Conservation (phyloP, 805 yeast genomes). For the Candida oleophila region DNA sequence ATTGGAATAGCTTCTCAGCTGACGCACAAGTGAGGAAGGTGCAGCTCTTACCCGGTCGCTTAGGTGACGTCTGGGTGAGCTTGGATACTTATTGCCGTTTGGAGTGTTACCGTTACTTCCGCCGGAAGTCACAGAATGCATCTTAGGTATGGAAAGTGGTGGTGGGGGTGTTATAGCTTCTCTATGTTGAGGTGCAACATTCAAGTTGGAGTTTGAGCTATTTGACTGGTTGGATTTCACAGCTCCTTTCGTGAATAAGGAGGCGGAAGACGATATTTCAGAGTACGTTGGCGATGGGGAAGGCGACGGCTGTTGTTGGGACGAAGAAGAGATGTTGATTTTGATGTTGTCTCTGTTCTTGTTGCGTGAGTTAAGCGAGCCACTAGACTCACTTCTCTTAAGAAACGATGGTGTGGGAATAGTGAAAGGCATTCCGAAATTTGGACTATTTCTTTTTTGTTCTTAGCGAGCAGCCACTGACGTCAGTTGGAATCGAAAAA, state of each 20-base stretch:
- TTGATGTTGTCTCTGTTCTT: background rate
- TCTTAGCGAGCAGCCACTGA: background rate
- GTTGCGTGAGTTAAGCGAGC: background rate
- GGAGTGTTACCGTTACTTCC: background rate
- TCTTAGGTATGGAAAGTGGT: background rate
- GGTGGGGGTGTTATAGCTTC: conserved; percentile 3
- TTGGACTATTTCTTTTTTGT: background rate
- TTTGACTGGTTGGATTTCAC: background rate
- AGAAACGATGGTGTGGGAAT: conserved; percentile 1
- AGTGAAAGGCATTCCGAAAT: background rate
- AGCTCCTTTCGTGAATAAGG: background rate
- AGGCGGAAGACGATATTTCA: background rate
- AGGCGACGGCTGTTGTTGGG: conserved; percentile 1
- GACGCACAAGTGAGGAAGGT: conserved; percentile 35
- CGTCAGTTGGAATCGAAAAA: too few relatives aligned
- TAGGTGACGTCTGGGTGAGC: conserved; percentile 7
- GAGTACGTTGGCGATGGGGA: conserved; percentile 2
- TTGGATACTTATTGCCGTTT: background rate
- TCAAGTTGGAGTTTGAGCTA: background rate
- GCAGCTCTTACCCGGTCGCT: conserved; percentile 30
- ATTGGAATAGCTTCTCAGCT: conserved; percentile 26
- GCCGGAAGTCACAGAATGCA: background rate
- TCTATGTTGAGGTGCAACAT: background rate
- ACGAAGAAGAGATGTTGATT: background rate
- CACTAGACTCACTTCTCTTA: background rate